Evolutionary conservation across 805 yeast species (phyloP), one percentile per base, ranked within the genome.

Genomic region (Maudiozyma bulderi): DNA sequence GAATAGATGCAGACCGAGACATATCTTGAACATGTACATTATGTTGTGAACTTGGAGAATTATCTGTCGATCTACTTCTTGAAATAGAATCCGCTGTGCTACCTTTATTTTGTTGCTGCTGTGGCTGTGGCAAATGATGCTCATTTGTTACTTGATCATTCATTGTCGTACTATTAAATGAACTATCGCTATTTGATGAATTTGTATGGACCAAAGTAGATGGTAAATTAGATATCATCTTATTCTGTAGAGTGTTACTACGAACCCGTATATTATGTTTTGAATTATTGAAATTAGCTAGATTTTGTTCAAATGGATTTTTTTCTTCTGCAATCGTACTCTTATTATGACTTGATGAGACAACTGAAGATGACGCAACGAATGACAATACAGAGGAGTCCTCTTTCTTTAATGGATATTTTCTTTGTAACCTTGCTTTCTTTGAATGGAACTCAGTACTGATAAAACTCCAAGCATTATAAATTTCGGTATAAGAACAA

Each of bases 401-500:
- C 29, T 47, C 38, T 20, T 32, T 43, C 9, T 41, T 11, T 5
- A 50, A 20, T 35, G 38, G 38, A 34, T 46, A 49, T 38, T 49
- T 49, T 4, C 20, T 34, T 13, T 34, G 31, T 29, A 40, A 32
- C 28, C 6, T 29, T 5, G 40, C 11, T 31, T 39, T 40, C 30
- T 15, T 35, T 13, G 39, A 14, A 31, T 41, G 44, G 29, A 14
- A 29, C 9, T 37, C 46, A 6, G 48, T 40, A 30, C 44, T 42
- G 31, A 63, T 57, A 38, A 59, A 62, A 48, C 66, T 70, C 73
- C 81, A 82, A 0, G 89, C 85, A 61, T 85, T 85, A 55, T 72
- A 74, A 46, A 85, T 67, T 61, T 85, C 93, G 48, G 76, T 75
- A 52, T 84, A 76, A 0, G 86, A 75, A 34, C 86, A 83, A 57